Evolutionary conservation across 176 grass and related monocot species (phyloP).

Genomic region (Cenchrus purpureus): DNA sequence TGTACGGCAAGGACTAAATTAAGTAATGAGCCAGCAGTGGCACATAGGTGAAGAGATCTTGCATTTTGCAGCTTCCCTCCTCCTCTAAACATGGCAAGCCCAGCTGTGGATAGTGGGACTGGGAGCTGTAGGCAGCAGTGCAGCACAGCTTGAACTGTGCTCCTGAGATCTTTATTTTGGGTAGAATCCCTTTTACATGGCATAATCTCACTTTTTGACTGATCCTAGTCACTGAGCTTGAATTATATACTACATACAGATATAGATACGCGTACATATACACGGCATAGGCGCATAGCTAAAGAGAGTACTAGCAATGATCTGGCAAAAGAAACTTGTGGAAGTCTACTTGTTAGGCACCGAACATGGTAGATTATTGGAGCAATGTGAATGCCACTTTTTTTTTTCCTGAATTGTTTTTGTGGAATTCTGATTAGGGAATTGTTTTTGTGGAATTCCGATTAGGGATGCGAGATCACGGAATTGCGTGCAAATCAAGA

Average conservation of each 20-base stretch:
- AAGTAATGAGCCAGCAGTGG: conserved; percentile 16
- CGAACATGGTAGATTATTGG: conserved; percentile 31
- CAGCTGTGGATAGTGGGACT: conserved; percentile 21
- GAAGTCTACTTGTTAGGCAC: conserved; percentile 50
- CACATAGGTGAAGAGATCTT: conserved; percentile 35
- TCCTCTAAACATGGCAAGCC: conserved; percentile 36
- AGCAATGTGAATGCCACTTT: conserved; percentile 37
- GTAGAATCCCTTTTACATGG: conserved; percentile 32
- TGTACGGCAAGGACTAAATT: conserved; percentile 41
- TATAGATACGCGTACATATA: background rate
- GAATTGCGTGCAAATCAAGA: conserved; percentile 49
- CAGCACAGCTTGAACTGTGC: conserved; percentile 31
- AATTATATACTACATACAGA: conserved; percentile 9
- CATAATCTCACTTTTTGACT: conserved; percentile 40
- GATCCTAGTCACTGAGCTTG: conserved; percentile 13
- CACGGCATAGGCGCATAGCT: background rate
- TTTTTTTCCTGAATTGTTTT: conserved; percentile 19
- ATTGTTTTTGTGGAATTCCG: conserved; percentile 35
- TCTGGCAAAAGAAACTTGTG: conserved; percentile 36
- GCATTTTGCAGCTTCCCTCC: conserved; percentile 22
- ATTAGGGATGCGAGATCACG: conserved; percentile 2
- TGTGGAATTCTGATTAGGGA: conserved; percentile 36
- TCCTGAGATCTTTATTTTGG: conserved; percentile 19
- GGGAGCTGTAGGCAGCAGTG: background rate
- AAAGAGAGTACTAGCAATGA: conserved; percentile 31